These are phyloP conservation scores for Dissophora globulifera DNA, from an alignment of 192 early-diverging fungal genomes.

Conservation along the genomic window DNA sequence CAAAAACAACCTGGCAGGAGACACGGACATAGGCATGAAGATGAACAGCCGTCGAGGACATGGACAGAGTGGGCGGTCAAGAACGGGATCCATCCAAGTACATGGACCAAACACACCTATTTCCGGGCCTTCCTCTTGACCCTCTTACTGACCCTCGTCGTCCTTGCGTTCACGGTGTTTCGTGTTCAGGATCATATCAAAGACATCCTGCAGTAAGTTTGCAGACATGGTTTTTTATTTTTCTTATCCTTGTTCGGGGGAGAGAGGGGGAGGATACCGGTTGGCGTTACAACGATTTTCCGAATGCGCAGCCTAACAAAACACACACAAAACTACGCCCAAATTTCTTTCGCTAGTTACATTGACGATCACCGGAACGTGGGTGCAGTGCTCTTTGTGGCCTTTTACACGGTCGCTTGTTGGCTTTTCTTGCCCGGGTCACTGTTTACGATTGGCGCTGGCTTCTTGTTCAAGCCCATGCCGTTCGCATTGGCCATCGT, in stretches of 20 bases:
- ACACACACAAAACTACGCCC: too few relatives aligned
- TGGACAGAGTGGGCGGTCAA: conserved; percentile 35
- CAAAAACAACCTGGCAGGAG: conserved; percentile 8
- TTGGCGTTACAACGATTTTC: too few relatives aligned
- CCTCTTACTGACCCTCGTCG: conserved; percentile 20
- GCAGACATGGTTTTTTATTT: background rate
- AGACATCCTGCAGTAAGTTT: conserved; percentile 44
- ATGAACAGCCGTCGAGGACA: background rate
- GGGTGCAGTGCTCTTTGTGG: conserved; percentile 33
- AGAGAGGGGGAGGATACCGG: too few relatives aligned
- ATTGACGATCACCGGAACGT: conserved; percentile 27
- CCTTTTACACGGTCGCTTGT: conserved; percentile 38
- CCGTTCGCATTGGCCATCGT: conserved; percentile 51
- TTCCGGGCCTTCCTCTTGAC: conserved; percentile 16
- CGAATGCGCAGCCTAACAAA: background rate
- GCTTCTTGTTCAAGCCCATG: conserved; percentile 57
- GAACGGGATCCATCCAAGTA: conserved; percentile 43
- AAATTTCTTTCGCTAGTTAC: conserved; percentile 8
- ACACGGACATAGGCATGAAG: background rate
- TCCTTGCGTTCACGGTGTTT: conserved; percentile 46
- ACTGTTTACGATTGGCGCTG: conserved; percentile 54
- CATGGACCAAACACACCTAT: conserved; percentile 37
- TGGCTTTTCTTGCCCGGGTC: conserved; percentile 48
- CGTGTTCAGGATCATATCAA: conserved; percentile 57
- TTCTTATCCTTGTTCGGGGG: background rate